These are phyloP conservation scores for Melanopsichium pennsylvanicum DNA, from an alignment of 1,284 basidiomycete genomes.

Conservation along the genomic window DNA sequence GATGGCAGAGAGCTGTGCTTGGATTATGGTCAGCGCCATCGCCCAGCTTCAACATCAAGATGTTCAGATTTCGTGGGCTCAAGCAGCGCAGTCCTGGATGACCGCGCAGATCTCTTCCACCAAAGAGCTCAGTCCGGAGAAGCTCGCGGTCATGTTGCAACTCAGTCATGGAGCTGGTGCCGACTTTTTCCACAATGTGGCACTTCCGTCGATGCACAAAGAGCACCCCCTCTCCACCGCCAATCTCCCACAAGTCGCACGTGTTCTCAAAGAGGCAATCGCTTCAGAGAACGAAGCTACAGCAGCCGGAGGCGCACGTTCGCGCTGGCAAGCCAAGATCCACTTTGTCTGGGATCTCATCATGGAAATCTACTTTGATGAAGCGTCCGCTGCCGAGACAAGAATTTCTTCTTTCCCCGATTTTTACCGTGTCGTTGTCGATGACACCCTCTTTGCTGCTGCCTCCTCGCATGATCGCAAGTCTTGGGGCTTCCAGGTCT, in stretches of 20 bases:
- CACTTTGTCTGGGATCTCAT: slow-evolving; percentile 92
- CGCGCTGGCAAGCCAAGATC: slow-evolving; percentile 84
- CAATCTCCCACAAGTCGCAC: slow-evolving; percentile 78
- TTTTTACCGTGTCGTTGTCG: slow-evolving; percentile 87
- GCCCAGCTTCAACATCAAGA: slow-evolving; percentile 21
- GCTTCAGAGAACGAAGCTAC: slow-evolving; percentile 71
- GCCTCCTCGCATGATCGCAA: slow-evolving; percentile 87
- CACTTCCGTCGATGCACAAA: slow-evolving; percentile 72
- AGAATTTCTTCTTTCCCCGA: slow-evolving; percentile 81
- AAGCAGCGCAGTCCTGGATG: slow-evolving; percentile 44
- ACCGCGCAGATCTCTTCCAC: slow-evolving; percentile 27
- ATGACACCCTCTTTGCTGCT: slow-evolving; percentile 87
- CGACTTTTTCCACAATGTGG: slow-evolving; percentile 40
- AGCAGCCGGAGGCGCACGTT: slow-evolving; percentile 60
- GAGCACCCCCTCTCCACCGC: slow-evolving; percentile 73
- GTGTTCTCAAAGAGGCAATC: slow-evolving; percentile 69
- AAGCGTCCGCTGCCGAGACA: slow-evolving; percentile 25
- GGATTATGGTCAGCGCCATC: slow-evolving; percentile 69
- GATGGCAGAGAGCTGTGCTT: slow-evolving; percentile 90
- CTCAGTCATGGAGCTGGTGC: slow-evolving; percentile 66
- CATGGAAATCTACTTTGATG: slow-evolving; percentile 76
- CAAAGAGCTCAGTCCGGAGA: slow-evolving; percentile 83
- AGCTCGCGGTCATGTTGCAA: slow-evolving; percentile 80
- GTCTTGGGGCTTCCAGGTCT: slow-evolving; percentile 93
- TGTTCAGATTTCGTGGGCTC: slow-evolving; percentile 28